Percentiles rank a stretch among this genome's conserved stretches.
phyloP scores from a whole-genome alignment of 2,329 filamentous ascomycete genomes.

The Ophiostoma pallidulum region DNA sequence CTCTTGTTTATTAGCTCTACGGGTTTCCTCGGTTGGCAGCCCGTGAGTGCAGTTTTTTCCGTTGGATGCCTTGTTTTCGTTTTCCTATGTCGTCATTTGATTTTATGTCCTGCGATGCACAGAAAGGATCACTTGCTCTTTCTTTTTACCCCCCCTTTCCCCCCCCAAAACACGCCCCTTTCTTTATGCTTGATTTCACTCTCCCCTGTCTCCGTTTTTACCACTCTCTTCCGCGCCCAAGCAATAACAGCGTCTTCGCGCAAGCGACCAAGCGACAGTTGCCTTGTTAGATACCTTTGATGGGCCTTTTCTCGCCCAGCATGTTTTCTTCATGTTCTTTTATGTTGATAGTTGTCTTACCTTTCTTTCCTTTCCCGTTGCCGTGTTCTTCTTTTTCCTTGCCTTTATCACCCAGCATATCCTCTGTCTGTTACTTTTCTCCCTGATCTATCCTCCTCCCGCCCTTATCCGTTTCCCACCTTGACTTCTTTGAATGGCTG shows the following conservation, averaged over 20 bases:
- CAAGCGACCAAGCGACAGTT: slow-evolving; percentile 7
- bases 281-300: slow-evolving; percentile 6
- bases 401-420: neutral
- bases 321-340: slow-evolving; percentile 2
- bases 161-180: too few species aligned
- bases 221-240: neutral
- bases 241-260: slow-evolving; percentile 6
- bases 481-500: slow-evolving; percentile 11
- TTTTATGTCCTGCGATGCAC: slow-evolving; percentile 5
- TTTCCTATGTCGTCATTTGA: neutral
- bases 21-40: too few species aligned
- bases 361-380: neutral
- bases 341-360: neutral
- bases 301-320: neutral
- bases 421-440: neutral
- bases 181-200: neutral
- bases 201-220: neutral
- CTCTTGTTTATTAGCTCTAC: too few species aligned
- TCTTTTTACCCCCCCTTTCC: neutral
- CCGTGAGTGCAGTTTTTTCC: too few species aligned
- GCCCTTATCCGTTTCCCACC: neutral
- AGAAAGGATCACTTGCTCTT: neutral
- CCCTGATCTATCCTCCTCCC: neutral
- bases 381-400: neutral
- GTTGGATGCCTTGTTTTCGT: neutral